Evolutionary conservation across 2,329 filamentous ascomycete genomes (phyloP).

Genomic region (Allantophomopsis lycopodina): DNA sequence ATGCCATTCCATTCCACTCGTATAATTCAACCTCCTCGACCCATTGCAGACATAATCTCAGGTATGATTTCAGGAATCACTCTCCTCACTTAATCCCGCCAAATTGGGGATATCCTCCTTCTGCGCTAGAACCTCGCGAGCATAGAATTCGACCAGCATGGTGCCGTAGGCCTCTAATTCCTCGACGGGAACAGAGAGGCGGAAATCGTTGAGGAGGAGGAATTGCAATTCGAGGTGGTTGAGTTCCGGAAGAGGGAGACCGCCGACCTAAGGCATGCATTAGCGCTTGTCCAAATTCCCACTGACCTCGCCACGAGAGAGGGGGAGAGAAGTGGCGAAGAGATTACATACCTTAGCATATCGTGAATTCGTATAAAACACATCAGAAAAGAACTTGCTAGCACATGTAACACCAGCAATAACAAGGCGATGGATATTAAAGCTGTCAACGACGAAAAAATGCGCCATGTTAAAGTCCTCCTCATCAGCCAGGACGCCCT

Average conservation of each 20-base stretch:
- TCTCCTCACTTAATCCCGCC: no score
- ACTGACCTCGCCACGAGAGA: no score
- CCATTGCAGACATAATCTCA: no score
- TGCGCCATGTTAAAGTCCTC: conserved; percentile 35
- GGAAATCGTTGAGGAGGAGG: conserved; percentile 87
- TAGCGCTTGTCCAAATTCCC: conserved; percentile 6
- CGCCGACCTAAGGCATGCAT: conserved; percentile 59
- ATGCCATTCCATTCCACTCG: no score
- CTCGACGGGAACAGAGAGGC: conserved; percentile 83
- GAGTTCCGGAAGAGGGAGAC: conserved; percentile 78
- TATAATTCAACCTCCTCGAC: no score
- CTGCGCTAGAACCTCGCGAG: conserved; percentile 69
- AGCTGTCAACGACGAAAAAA: conserved; percentile 94
- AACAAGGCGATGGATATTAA: conserved; percentile 93
- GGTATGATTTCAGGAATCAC: no score
- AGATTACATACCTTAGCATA: conserved; percentile 75
- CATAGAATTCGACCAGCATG: conserved; percentile 97
- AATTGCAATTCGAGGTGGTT: conserved; percentile 97
- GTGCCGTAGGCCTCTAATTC: conserved; percentile 95
- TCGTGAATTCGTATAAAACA: conserved; percentile 97
- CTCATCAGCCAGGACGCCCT: neutral
- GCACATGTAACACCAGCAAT: conserved; percentile 96
- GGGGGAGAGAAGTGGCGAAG: neutral
- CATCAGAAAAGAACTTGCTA: conserved; percentile 98
- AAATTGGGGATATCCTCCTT: conserved; percentile 10